phyloP scores from a whole-genome alignment of 192 early-diverging fungal species.

The Coemansia sp. region DNA sequence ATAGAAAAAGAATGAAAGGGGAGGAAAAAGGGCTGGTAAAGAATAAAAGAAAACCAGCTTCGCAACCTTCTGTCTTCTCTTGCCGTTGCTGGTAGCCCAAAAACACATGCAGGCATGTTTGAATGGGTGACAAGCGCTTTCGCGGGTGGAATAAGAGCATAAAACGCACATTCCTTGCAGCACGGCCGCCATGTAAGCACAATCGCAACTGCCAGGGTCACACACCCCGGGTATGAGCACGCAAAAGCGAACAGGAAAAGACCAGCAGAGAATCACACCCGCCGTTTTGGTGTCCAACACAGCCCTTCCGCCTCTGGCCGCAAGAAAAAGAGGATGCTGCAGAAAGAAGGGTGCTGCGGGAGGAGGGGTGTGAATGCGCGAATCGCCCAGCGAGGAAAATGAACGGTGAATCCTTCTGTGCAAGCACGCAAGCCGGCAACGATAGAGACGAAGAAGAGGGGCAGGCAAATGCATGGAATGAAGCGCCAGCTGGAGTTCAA shows the following conservation, averaged over 20 bases:
- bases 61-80: neutral
- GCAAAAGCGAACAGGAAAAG: neutral
- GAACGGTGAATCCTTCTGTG: neutral
- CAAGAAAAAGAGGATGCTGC: no score
- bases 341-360: no score
- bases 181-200: neutral
- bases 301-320: neutral
- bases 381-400: neutral
- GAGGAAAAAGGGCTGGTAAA: neutral
- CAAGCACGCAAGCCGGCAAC: neutral
- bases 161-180: neutral
- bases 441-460: neutral
- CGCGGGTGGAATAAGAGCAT: neutral
- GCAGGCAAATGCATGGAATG: neutral
- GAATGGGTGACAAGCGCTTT: neutral
- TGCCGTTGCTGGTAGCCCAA: slow-evolving; percentile 5
- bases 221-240: neutral
- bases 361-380: no score
- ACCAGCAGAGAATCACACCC: no score
- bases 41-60: neutral
- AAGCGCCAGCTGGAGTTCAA: neutral
- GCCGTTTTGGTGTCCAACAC: neutral
- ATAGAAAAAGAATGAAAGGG: no score
- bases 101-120: neutral
- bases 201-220: neutral